A percentile compares a stretch with the other conserved stretches of the same genome.
Conservation (phyloP, 176 grass and related monocot genomes). For the Areca catechu region DNA sequence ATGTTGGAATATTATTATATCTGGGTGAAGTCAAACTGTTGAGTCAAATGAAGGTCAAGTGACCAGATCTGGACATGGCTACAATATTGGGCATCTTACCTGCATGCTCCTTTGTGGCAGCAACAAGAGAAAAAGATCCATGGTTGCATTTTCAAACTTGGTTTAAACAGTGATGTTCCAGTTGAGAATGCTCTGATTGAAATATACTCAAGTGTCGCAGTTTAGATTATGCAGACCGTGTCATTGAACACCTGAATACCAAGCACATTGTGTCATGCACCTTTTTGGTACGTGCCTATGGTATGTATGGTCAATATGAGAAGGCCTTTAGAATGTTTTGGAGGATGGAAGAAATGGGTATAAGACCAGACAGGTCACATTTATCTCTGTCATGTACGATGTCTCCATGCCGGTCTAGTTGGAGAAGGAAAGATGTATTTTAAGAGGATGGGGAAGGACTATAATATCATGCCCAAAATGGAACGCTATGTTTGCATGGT, state of each 20-base stretch:
- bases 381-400: neutral
- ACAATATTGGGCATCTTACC: slow-evolving; percentile 3
- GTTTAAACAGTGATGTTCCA: neutral
- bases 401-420: slow-evolving; percentile 1
- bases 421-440: slow-evolving; percentile 1
- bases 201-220: neutral
- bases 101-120: neutral
- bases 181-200: slow-evolving; percentile 1
- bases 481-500: slow-evolving; percentile 4
- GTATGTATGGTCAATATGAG: slow-evolving; percentile 1
- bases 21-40: slow-evolving; percentile 1
- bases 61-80: neutral
- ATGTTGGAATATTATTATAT: slow-evolving; percentile 4
- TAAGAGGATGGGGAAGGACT: neutral
- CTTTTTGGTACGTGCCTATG: neutral
- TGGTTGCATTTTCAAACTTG: slow-evolving; percentile 5
- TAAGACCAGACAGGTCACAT: neutral
- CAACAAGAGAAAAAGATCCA: neutral
- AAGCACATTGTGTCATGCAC: neutral
- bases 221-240: neutral
- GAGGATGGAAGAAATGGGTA: neutral
- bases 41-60: slow-evolving; percentile 1
- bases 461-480: neutral
- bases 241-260: neutral
- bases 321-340: neutral